phyloP scores from a whole-genome alignment of 2,329 filamentous ascomycete species.

The Pyrenochaeta sp. region DNA sequence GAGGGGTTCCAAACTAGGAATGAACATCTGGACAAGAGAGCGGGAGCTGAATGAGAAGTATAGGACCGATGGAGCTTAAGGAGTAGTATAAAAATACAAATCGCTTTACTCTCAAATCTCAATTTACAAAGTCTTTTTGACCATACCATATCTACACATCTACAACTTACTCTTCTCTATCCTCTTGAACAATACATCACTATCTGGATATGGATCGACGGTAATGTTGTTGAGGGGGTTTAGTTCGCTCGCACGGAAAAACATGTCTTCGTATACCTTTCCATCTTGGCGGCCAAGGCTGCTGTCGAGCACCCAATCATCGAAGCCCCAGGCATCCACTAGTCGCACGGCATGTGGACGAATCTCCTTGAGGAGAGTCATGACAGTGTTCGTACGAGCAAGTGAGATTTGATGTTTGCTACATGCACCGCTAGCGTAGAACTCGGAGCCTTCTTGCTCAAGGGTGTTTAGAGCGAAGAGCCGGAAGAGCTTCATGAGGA shows the following conservation, averaged over 20 bases:
- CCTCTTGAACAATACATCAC: slow-evolving; percentile 67
- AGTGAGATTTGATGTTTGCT: slow-evolving; percentile 77
- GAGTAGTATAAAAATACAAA: neutral
- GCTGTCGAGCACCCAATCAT: slow-evolving; percentile 80
- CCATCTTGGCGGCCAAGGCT: slow-evolving; percentile 75
- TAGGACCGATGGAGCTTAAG: slow-evolving; percentile 18
- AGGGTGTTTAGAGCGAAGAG: slow-evolving; percentile 72
- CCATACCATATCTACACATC: neutral
- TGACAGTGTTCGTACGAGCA: slow-evolving; percentile 71
- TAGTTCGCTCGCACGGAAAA: slow-evolving; percentile 73
- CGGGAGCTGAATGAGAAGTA: slow-evolving; percentile 23
- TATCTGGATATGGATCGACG: slow-evolving; percentile 76
- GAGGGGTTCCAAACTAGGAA: slow-evolving; percentile 60
- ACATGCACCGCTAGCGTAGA: slow-evolving; percentile 74
- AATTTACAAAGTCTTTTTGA: neutral
- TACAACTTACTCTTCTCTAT: slow-evolving; percentile 66
- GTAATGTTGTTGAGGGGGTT: slow-evolving; percentile 78
- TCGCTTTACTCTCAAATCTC: neutral
- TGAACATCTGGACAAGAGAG: slow-evolving; percentile 38
- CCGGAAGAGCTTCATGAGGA: slow-evolving; percentile 73
- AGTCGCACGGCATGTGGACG: slow-evolving; percentile 76
- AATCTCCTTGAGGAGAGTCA: slow-evolving; percentile 75
- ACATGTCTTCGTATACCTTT: slow-evolving; percentile 81
- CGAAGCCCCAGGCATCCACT: slow-evolving; percentile 79
- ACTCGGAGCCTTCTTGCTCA: slow-evolving; percentile 74